Evolutionary conservation across 352 stramenopile genomes (phyloP).

Genomic region (Globisporangium perplexum): DNA sequence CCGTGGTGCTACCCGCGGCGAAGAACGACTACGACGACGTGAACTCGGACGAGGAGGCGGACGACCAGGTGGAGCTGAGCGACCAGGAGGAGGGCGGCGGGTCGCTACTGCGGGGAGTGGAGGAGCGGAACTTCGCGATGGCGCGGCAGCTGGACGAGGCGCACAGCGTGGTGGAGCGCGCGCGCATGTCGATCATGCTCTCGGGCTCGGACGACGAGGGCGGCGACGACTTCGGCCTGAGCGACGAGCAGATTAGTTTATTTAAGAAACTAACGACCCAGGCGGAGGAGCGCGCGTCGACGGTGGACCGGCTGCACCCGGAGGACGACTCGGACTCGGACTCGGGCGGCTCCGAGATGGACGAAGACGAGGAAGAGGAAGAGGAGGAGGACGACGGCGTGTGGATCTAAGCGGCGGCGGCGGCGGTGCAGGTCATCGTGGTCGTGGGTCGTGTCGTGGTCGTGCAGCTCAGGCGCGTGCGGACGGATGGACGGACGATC

Average conservation of each 20-base stretch:
- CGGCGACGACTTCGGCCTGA: slow-evolving; percentile 44
- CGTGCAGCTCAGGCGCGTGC: not conserved
- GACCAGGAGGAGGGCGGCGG: slow-evolving; percentile 49
- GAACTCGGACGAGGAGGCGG: slow-evolving; percentile 74
- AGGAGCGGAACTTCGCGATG: slow-evolving; percentile 84
- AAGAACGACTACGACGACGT: slow-evolving; percentile 75
- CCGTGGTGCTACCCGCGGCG: slow-evolving; percentile 1
- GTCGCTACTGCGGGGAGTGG: slow-evolving; percentile 56
- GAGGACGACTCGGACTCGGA: slow-evolving; percentile 77
- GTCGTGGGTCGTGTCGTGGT: no score
- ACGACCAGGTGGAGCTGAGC: slow-evolving; percentile 68
- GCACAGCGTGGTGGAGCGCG: slow-evolving; percentile 79
- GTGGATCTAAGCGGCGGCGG: slow-evolving; percentile 71
- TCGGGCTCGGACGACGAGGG: slow-evolving; percentile 72
- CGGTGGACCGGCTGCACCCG: slow-evolving; percentile 74
- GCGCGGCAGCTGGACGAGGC: slow-evolving; percentile 76
- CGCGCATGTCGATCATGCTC: slow-evolving; percentile 85
- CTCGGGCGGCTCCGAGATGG: slow-evolving; percentile 52
- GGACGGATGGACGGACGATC: no score
- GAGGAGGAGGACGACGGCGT: slow-evolving; percentile 73
- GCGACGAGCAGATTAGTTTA: slow-evolving; percentile 86
- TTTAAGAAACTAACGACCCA: slow-evolving; percentile 90
- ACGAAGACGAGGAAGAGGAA: slow-evolving; percentile 27
- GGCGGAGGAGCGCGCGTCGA: slow-evolving; percentile 80
- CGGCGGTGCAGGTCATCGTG: no score